Evolutionary conservation across 371 early-diverging fungal species (phyloP).

Genomic region (Mortierella sp.): DNA sequence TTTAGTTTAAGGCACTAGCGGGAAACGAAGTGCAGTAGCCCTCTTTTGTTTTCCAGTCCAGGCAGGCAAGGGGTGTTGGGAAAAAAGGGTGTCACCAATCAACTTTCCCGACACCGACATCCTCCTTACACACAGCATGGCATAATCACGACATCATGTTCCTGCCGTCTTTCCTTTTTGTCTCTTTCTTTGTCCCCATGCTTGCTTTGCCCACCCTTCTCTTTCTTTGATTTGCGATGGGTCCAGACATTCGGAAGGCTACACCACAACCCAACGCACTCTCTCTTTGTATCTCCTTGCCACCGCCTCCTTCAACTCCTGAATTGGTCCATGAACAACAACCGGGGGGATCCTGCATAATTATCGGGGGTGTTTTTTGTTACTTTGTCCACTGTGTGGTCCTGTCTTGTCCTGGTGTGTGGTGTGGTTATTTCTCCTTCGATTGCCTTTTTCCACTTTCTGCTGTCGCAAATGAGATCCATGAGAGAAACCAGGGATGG

Average conservation of each 20-base stretch:
- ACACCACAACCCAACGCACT: not conserved
- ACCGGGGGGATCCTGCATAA: conserved; percentile 5
- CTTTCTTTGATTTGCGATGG: not conserved
- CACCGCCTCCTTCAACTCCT: not conserved
- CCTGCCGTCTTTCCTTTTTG: not conserved
- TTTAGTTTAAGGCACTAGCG: conserved; percentile 1
- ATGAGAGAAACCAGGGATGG: not conserved
- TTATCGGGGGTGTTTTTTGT: not conserved
- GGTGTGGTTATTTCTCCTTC: not conserved
- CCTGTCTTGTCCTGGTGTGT: not conserved
- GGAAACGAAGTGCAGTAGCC: conserved; percentile 10
- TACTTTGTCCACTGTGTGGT: not conserved
- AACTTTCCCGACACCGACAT: not conserved
- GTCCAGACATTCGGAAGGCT: not conserved
- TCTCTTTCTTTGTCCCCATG: not conserved
- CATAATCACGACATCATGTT: conserved; percentile 7
- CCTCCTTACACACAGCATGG: not conserved
- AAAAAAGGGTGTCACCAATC: conserved; percentile 5
- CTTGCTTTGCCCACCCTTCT: not conserved
- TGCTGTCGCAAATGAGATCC: not conserved
- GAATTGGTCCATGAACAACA: not conserved
- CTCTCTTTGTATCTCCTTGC: not conserved
- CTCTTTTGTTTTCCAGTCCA: not conserved
- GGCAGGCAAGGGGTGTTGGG: not conserved
- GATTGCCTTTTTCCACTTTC: not conserved